Evolutionary conservation across 345 rosid species (phyloP).

Genomic region (Odontarrhena argentea): DNA sequence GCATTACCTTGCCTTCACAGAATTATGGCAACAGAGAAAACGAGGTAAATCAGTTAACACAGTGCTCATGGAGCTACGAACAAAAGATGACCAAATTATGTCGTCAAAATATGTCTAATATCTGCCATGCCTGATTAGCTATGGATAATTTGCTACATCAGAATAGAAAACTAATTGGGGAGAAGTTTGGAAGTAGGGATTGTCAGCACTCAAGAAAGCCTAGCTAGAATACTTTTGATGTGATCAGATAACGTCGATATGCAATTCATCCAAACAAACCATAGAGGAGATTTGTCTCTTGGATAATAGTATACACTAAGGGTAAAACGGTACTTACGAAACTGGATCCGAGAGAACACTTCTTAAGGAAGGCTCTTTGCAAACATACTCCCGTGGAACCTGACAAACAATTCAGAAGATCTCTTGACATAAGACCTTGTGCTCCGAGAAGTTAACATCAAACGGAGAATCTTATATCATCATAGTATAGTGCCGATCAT

Average conservation of each 20-base stretch:
- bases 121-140: constrained; percentile 11
- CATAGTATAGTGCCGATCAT: constrained; percentile 19
- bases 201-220: constrained; percentile 12
- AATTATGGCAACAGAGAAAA: not conserved
- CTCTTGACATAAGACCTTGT: constrained; percentile 37
- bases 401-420: constrained; percentile 54
- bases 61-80: constrained; percentile 8
- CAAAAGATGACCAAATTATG: not conserved
- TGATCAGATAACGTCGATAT: constrained; percentile 8
- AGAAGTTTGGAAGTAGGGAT: constrained; percentile 5
- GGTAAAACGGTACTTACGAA: constrained; percentile 66
- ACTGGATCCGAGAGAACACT: constrained; percentile 93
- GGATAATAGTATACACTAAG: constrained; percentile 9
- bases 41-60: constrained; percentile 2
- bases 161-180: constrained; percentile 4
- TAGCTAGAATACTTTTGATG: not conserved
- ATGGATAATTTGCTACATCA: constrained; percentile 4
- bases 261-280: constrained; percentile 14
- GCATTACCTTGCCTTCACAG: not conserved
- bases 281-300: constrained; percentile 10
- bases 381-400: constrained; percentile 59
- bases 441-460: constrained; percentile 40
- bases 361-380: constrained; percentile 88
- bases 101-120: not conserved
- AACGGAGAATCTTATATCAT: constrained; percentile 28